A percentile compares a stretch with the other conserved stretches of the same genome.
These are phyloP conservation scores for Fraxinus velutina DNA, from an alignment of 305 asterid species.

Conservation along the genomic window DNA sequence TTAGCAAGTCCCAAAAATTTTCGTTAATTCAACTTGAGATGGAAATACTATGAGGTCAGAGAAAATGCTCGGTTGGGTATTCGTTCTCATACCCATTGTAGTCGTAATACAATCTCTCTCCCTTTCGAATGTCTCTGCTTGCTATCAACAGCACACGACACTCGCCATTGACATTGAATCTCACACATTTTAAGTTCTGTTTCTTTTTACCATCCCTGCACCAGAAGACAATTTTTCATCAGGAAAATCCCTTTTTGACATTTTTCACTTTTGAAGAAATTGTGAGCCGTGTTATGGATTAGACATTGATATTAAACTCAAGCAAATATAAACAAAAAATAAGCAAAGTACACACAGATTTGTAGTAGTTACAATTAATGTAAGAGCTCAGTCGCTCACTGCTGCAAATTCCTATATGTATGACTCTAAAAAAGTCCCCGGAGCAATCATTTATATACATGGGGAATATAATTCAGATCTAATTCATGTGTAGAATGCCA, in stretches of 20 bases:
- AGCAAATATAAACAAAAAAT: no score
- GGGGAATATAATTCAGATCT: no score
- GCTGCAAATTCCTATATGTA: no score
- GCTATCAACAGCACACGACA: constrained; percentile 70
- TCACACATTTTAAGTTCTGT: constrained; percentile 73
- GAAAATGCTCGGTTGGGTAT: constrained; percentile 82
- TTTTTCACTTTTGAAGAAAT: not conserved
- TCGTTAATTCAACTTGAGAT: not conserved
- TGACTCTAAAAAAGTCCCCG: no score
- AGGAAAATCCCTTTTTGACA: not conserved
- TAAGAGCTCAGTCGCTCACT: no score
- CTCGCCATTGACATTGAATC: constrained; percentile 72
- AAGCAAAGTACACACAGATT: no score
- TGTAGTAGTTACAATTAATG: no score
- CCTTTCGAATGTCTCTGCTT: constrained; percentile 67
- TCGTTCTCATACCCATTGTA: constrained; percentile 85
- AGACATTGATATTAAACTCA: no score
- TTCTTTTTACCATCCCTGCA: constrained; percentile 87
- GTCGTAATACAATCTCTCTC: constrained; percentile 78
- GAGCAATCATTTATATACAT: no score
- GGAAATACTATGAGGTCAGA: constrained; percentile 32
- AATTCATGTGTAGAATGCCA: no score
- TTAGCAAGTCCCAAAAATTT: constrained; percentile 17
- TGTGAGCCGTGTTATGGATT: no score
- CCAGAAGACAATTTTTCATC: not conserved